Evolutionary conservation across 2,329 filamentous ascomycete genomes (phyloP), one percentile per base, ranked within the genome.

Genomic region (Rutstroemia sydowiana): DNA sequence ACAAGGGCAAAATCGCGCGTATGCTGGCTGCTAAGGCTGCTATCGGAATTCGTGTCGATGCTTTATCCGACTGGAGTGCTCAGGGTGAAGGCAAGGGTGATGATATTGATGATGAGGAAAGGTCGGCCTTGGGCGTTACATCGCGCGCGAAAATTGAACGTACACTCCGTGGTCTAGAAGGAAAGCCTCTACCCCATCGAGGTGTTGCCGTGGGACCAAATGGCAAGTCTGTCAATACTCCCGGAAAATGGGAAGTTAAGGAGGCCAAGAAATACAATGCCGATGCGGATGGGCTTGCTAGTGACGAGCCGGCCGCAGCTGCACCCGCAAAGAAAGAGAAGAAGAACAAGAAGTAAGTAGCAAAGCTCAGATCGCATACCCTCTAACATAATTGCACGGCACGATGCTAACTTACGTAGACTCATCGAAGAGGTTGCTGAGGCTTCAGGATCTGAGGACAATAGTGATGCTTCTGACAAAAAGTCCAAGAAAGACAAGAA

Each of bases 1-100:
- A 97, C 78, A 98, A 98, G 84, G 93, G 93, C 64, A 98, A 98
- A 78, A 95, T 98, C 66, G 93, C 93, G 39, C 88, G 93, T 79
- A 90, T 95, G 77, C 80, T 98, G 56, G 87, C 93, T 45, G 87
- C 92, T 61, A 97, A 97, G 78, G 84, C 92, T 43, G 89, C 93
- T 23, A 81, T 98, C 46, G 91, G 91, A 76, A 77, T 96, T 45
- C 90, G 93, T 72, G 87, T 95, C 45, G 93, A 98, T 70, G 89
- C 93, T 26, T 79, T 95, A 41, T 83, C 84, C 49, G 87, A 91
- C 57, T 89, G 87, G 76, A 80, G 80, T 57, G 78, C 79, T 43
- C 81, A 85, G 52, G 81, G 81, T 55, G 76, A 85, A 55, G 82
- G 86, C 45, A 82, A 75, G 55, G 75, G 72, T 40, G 74, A 79